Base-by-base conservation (phyloP, 345 rosid species). In the Gossypioides kirkii region DNA sequence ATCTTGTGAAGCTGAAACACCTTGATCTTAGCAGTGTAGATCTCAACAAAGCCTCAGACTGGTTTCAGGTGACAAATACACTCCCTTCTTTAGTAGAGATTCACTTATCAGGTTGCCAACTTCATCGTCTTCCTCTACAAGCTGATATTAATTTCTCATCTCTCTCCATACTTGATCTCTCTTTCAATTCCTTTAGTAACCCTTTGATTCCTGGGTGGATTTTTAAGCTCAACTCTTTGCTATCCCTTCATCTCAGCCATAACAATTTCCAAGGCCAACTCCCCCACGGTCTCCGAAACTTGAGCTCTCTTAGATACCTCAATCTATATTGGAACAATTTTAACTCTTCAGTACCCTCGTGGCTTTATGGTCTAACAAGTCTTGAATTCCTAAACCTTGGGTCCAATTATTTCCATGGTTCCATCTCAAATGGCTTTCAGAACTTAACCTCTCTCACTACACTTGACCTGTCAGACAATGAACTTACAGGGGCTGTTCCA, bases 111-210 rank as follows among this genome's bases (percentile, higher is more conserved):
- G 0, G 1, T 26, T 76, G 76, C 38, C 0, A 25, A 1, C 73
- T 74, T 23, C 20, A 20, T 16, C 54, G 8, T 17, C 0, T 70
- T 56, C 41, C 76, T 42, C 5, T 54, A 8, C 20, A 18, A 18
- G 0, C 23, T 6, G 1, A 41, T 55, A 20, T 42, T 2, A 78
- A 78, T 25, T 68, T 77, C 12, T 56, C 80, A 1, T 81, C 81
- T 13, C 77, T 84, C 6, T 14, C 8, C 0, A 1, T 56, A 13
- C 81, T 81, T 10, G 77, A 84, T 73, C 60, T 81, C 32, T 74
- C 73, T 0, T 0, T 0, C 7, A 78, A 80, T 26, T 0, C 3
- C 10, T 49, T 80, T n/a, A 42, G 2, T 58, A 17, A 65, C 23
- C 36, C 74, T 41, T 2, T 2, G 49, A 12, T 53, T 55, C 25